Evolutionary conservation across 2,329 filamentous ascomycete species (phyloP), one percentile per base, ranked within the genome.

Genomic region (Blastomyces percursus): DNA sequence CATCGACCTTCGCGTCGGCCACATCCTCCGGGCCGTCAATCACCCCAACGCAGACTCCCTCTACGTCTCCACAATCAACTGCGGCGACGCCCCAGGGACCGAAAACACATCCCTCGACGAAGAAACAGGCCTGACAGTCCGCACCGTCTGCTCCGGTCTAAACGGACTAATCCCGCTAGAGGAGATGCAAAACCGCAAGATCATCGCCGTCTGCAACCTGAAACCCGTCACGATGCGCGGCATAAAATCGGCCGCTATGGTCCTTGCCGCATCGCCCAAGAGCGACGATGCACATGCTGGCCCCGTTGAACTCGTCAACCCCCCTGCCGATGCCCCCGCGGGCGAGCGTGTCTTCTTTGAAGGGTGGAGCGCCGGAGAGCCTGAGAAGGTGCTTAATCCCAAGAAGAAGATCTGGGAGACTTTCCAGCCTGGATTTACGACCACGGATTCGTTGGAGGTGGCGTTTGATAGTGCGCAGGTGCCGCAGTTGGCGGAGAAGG

Each of bases 401-500:
- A 99, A 99, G 87, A 99, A 97, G 86, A 97, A 97, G 86, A 81
- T 97, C 65, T 97, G 93, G 92, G 94, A 99, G 82, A 90, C 84
- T 11, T 90, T 96, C 78, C 93, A 97, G 82, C 91, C 92, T 0
- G 94, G 93, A 0, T 97, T 97, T 79, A 96, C 90, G 38, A 99
- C 93, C 8, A 96, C 88, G 1, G 87, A 88, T 8, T 77, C 76
- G 56, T 81, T 93, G 60, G 89, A 92, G 77, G 93, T 96, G 44
- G 91, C 83, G 0, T 99, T 97, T 73, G 89, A 97, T 71, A 89
- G 89, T 2, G 82, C 78, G 54, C 86, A 81, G 55, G 90, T 96
- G 44, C 87, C 90, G 76, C 85, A 88, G 76, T 79, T 93, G 64
- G 56, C 56, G 12, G 56, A 48, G 56, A 86, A 88, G 75, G 84